These are phyloP conservation scores for Botrytis paeoniae DNA, from an alignment of 2,329 filamentous ascomycete species.

Conservation along the genomic window DNA sequence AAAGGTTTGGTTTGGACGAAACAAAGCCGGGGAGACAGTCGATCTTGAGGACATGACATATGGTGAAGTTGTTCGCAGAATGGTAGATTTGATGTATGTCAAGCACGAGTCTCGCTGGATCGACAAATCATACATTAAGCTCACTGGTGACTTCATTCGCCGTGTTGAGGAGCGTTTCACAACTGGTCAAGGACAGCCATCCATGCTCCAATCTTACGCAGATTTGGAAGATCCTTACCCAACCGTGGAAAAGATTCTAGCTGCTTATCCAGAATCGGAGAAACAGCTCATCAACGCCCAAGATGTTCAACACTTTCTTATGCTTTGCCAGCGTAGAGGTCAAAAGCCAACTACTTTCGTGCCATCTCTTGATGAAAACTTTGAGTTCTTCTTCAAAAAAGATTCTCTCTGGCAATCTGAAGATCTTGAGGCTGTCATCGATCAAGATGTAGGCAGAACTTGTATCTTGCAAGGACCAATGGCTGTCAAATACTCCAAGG, in stretches of 20 bases:
- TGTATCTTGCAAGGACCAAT: constrained; percentile 96
- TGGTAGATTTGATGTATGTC: constrained; percentile 89
- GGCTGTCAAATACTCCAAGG: constrained; percentile 83
- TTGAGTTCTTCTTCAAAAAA: constrained; percentile 99
- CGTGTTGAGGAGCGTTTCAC: constrained; percentile 97
- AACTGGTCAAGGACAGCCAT: constrained; percentile 64
- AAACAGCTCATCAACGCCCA: constrained; percentile 95
- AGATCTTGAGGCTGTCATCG: constrained; percentile 92
- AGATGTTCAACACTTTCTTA: constrained; percentile 94
- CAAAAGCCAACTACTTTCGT: constrained; percentile 98
- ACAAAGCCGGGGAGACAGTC: constrained; percentile 74
- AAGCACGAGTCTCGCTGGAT: constrained; percentile 92
- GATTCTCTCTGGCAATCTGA: constrained; percentile 99
- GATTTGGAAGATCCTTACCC: constrained; percentile 82
- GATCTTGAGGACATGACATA: constrained; percentile 98
- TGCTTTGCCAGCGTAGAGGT: constrained; percentile 83
- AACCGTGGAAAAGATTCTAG: constrained; percentile 73
- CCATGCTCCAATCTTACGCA: constrained; percentile 83
- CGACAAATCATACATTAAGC: constrained; percentile 73
- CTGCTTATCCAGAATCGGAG: constrained; percentile 81
- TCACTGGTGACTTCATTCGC: constrained; percentile 94
- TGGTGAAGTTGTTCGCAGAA: constrained; percentile 76
- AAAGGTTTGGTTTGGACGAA: constrained; percentile 93
- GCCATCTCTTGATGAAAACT: constrained; percentile 91
- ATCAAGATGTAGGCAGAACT: constrained; percentile 90